These are phyloP conservation scores for Candida hispaniensis DNA, from an alignment of 805 yeast species.

Conservation along the genomic window DNA sequence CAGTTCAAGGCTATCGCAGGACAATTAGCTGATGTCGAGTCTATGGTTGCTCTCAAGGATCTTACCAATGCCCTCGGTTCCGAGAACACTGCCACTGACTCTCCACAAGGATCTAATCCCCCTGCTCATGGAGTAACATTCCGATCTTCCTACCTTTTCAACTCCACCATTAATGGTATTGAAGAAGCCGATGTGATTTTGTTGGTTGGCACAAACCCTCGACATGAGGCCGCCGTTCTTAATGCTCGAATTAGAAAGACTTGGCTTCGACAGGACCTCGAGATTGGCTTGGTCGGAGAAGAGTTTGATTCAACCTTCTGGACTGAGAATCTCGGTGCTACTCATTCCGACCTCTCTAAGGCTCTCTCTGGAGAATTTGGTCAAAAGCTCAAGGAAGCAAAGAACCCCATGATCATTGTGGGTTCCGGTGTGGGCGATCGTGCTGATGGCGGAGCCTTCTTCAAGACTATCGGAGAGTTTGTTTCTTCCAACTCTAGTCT, in stretches of 20 bases:
- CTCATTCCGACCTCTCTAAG: conserved; percentile 42
- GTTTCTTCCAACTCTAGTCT: conserved; percentile 47
- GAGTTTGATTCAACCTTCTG: conserved; percentile 67
- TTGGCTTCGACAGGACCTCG: conserved; percentile 62
- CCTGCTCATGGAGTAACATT: conserved; percentile 59
- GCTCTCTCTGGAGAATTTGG: conserved; percentile 65
- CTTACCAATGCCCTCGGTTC: conserved; percentile 65
- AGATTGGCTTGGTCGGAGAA: conserved; percentile 61
- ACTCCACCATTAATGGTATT: conserved; percentile 66
- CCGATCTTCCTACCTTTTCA: conserved; percentile 70
- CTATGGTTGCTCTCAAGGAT: conserved; percentile 74
- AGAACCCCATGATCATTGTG: conserved; percentile 65
- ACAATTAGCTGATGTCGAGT: conserved; percentile 71
- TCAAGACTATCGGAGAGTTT: conserved; percentile 49
- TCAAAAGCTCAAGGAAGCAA: conserved; percentile 51
- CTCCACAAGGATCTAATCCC: conserved; percentile 44
- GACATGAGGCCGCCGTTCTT: conserved; percentile 82
- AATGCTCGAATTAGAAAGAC: conserved; percentile 74
- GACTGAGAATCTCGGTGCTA: conserved; percentile 50
- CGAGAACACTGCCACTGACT: conserved; percentile 70
- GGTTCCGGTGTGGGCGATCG: conserved; percentile 72
- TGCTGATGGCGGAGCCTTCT: conserved; percentile 51
- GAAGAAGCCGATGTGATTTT: conserved; percentile 76
- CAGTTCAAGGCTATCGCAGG: conserved; percentile 78
- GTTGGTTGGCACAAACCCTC: conserved; percentile 76